Conservation (phyloP, 352 stramenopile genomes). For the Phytophthora crassamura region DNA sequence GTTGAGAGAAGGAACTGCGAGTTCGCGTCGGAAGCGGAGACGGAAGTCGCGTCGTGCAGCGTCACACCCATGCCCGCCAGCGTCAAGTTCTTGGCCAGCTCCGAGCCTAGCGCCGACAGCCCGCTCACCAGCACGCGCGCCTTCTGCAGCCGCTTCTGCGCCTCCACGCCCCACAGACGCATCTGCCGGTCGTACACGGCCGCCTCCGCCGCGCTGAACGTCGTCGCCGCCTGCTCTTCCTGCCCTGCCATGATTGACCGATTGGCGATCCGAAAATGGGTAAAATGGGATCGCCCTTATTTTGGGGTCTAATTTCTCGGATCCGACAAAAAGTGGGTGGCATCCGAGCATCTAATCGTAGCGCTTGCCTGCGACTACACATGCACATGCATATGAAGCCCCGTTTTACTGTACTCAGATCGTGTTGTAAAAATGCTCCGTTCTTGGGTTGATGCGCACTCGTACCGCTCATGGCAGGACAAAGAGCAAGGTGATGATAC, state of each 20-base stretch:
- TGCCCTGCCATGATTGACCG: conserved; percentile 9
- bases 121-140: conserved; percentile 91
- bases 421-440: no score
- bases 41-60: conserved; percentile 84
- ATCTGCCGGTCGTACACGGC: conserved; percentile 99
- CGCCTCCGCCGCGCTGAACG: conserved; percentile 85
- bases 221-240: conserved; percentile 21
- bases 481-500: no score
- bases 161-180: conserved; percentile 98
- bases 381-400: no score
- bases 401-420: no score
- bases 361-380: no score
- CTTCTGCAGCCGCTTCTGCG: conserved; percentile 93
- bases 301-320: no score
- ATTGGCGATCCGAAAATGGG: neutral
- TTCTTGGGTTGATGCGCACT: no score
- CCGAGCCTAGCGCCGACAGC: conserved; percentile 82
- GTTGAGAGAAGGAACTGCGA: conserved; percentile 89
- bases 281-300: no score
- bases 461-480: no score
- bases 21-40: conserved; percentile 54
- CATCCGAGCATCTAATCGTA: no score
- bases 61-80: conserved; percentile 95
- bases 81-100: conserved; percentile 98
- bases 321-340: no score